These are phyloP conservation scores for Ogataea naganishii DNA, from an alignment of 805 yeast species.

Conservation along the genomic window DNA sequence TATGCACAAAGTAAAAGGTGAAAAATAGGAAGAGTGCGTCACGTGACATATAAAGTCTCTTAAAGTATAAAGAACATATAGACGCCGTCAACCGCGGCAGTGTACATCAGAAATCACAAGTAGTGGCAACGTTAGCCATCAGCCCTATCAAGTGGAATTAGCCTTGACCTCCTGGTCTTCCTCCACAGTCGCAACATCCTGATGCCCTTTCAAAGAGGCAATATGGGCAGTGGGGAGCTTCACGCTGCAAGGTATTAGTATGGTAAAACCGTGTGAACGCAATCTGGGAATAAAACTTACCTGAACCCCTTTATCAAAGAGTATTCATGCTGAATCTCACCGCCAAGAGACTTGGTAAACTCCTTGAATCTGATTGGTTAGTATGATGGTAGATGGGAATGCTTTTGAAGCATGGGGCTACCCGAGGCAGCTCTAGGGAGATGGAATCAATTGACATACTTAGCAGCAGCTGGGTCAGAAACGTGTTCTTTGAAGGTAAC, in stretches of 20 bases:
- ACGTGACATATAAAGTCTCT: no score
- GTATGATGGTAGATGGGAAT: neutral
- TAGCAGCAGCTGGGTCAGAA: slow-evolving; percentile 21
- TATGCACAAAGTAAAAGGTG: no score
- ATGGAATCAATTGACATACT: slow-evolving; percentile 17
- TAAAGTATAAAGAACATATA: no score
- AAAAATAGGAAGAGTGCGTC: no score
- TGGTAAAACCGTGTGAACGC: neutral
- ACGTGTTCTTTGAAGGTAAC: slow-evolving; percentile 30
- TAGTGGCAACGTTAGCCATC: no score
- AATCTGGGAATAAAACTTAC: slow-evolving; percentile 15
- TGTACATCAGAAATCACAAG: no score
- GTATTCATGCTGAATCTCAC: slow-evolving; percentile 52
- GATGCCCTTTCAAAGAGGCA: slow-evolving; percentile 35
- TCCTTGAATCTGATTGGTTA: slow-evolving; percentile 30
- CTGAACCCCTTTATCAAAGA: slow-evolving; percentile 59
- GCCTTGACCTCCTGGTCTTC: slow-evolving; percentile 60
- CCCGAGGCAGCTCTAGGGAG: slow-evolving; percentile 39
- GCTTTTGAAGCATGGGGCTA: slow-evolving; percentile 29
- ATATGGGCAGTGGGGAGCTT: slow-evolving; percentile 49
- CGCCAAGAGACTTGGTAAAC: slow-evolving; percentile 44
- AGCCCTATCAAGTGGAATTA: no score
- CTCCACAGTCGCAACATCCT: slow-evolving; percentile 50
- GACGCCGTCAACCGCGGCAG: no score
- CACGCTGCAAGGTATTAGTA: slow-evolving; percentile 17